phyloP scores from a whole-genome alignment of 2,329 filamentous ascomycete genomes.

The Penicillium freii region DNA sequence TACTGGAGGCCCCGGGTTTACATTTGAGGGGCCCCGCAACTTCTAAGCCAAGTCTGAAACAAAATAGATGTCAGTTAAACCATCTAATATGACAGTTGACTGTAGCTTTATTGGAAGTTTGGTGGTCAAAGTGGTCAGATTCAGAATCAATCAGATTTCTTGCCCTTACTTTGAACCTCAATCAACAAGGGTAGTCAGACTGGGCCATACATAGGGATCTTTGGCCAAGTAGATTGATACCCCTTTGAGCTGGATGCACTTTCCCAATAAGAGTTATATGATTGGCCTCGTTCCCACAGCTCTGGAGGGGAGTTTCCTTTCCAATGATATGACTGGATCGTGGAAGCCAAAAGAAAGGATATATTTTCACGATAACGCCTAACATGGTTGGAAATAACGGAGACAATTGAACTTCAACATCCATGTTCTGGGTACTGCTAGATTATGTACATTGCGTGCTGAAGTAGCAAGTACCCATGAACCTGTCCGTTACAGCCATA shows the following conservation, averaged over 20 bases:
- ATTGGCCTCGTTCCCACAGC: neutral
- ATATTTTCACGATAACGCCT: neutral
- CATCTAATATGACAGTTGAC: neutral
- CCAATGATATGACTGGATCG: neutral
- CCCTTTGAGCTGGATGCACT: neutral
- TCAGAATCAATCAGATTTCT: neutral
- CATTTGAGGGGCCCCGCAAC: neutral
- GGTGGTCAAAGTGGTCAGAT: neutral
- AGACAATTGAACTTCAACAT: neutral
- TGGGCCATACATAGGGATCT: no score
- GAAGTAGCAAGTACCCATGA: conserved; percentile 4
- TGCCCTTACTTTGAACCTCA: neutral
- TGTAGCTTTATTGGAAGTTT: neutral
- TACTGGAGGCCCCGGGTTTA: neutral
- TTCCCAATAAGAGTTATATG: neutral
- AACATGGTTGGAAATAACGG: neutral
- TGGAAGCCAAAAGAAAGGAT: neutral
- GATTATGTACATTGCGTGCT: conserved; percentile 9
- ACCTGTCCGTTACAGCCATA: neutral
- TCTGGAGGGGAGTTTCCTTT: neutral
- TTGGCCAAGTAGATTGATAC: neutral
- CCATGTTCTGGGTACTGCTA: conserved; percentile 5
- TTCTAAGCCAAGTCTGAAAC: neutral
- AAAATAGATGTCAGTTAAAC: neutral
- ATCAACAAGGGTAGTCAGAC: neutral